Percentiles rank a stretch among this genome's conserved stretches.
These are phyloP conservation scores for Pythium grandisporangium DNA, from an alignment of 352 stramenopile species.

Conservation along the genomic window DNA sequence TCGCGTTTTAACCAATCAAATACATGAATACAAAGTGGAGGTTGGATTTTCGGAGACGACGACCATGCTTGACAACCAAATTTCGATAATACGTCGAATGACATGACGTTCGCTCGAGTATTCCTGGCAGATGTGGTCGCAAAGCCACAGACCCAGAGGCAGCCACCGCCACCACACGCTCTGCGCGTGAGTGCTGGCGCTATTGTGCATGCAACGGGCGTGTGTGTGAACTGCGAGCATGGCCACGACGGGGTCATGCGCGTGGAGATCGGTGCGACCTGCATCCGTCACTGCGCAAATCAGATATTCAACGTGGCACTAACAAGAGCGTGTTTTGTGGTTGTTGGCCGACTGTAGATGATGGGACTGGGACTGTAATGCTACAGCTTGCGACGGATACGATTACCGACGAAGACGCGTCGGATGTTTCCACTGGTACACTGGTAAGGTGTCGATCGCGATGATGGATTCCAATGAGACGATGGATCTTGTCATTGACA, in stretches of 20 bases:
- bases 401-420: no score
- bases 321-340: no score
- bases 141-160: background rate
- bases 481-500: slow-evolving; percentile 14
- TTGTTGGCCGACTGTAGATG: no score
- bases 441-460: no score
- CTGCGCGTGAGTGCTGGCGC: background rate
- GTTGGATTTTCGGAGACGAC: no score
- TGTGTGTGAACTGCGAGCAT: slow-evolving; percentile 1
- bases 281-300: no score
- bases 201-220: slow-evolving; percentile 10
- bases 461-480: slow-evolving; percentile 9
- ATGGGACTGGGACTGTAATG: no score
- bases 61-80: no score
- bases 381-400: no score
- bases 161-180: slow-evolving; percentile 1
- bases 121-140: slow-evolving; percentile 10
- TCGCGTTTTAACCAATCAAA: background rate
- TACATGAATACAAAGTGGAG: background rate
- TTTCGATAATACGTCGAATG: no score
- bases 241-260: background rate
- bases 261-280: slow-evolving; percentile 1
- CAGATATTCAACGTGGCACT: no score
- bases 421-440: no score
- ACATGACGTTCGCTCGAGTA: slow-evolving; percentile 9